Evolutionary conservation across 176 grass and related monocot genomes (phyloP).

Genomic region (Avena atlantica): DNA sequence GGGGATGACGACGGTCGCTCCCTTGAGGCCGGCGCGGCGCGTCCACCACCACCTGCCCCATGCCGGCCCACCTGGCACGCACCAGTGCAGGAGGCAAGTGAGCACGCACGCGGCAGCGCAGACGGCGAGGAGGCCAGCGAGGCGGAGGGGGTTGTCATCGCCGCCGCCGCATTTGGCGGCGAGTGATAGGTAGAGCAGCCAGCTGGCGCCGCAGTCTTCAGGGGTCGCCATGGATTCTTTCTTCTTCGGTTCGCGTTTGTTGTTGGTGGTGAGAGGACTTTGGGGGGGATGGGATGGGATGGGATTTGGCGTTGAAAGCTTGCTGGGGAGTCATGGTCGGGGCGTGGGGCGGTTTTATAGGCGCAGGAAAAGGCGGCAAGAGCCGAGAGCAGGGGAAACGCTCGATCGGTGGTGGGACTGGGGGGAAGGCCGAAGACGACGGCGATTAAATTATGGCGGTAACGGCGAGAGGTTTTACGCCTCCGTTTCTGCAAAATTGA

Average conservation of each 20-base stretch:
- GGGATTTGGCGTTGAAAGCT: background rate
- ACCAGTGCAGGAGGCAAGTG: slow-evolving; percentile 68
- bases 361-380: slow-evolving; percentile 6
- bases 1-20: background rate
- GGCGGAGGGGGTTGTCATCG: slow-evolving; percentile 38
- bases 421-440: background rate
- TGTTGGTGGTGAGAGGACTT: background rate
- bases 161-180: slow-evolving; percentile 59
- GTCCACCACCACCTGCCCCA: slow-evolving; percentile 76
- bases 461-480: background rate
- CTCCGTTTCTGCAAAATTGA: background rate
- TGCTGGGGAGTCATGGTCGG: slow-evolving; percentile 12
- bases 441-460: background rate
- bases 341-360: slow-evolving; percentile 53
- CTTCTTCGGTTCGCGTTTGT: background rate
- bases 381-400: background rate
- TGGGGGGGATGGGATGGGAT: background rate
- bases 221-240: slow-evolving; percentile 37
- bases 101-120: slow-evolving; percentile 7
- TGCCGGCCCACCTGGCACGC: slow-evolving; percentile 64
- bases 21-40: background rate
- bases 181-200: slow-evolving; percentile 62
- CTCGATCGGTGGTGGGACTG: background rate
- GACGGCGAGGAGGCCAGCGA: slow-evolving; percentile 28
- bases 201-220: slow-evolving; percentile 50